A percentile compares a stretch with the other conserved stretches of the same genome.
Evolutionary conservation across 768 basidiomycete genomes (phyloP).

Genomic region (Multifurca ochricompacta): DNA sequence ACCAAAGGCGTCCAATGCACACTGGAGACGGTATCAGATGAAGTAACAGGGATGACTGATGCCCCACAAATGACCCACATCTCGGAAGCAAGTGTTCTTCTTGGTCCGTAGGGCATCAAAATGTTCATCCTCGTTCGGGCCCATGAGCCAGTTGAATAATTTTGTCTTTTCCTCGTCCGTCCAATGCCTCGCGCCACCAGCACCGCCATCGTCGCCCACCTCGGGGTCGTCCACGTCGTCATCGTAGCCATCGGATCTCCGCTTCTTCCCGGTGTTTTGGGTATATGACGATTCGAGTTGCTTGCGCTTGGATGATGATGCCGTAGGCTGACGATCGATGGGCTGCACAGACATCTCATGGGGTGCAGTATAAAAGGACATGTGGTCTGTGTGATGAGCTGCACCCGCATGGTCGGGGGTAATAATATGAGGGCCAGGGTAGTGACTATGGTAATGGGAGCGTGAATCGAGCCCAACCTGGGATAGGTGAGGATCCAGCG

Average conservation of each 20-base stretch:
- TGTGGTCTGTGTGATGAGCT: constrained; percentile 19
- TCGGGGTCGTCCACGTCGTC: constrained; percentile 22
- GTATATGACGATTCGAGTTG: constrained; percentile 16
- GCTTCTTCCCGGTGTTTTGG: constrained; percentile 15
- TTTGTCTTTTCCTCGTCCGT: constrained; percentile 76
- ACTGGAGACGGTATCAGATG: constrained; percentile 35
- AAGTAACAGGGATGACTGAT: neutral
- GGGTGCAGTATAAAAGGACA: constrained; percentile 14
- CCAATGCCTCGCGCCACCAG: constrained; percentile 72
- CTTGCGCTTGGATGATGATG: constrained; percentile 20
- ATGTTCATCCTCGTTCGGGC: constrained; percentile 58
- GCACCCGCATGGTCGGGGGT: constrained; percentile 17
- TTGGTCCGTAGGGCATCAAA: constrained; percentile 72
- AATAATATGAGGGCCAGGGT: constrained; percentile 16
- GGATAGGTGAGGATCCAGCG: constrained; percentile 21
- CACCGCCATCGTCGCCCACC: constrained; percentile 20
- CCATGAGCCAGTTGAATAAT: constrained; percentile 76
- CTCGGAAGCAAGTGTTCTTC: constrained; percentile 76
- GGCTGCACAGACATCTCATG: constrained; percentile 19
- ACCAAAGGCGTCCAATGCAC: constrained; percentile 61
- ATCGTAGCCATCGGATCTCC: constrained; percentile 17
- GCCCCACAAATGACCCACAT: constrained; percentile 36
- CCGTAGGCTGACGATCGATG: constrained; percentile 14
- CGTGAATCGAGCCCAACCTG: constrained; percentile 21
- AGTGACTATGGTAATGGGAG: constrained; percentile 21